Base-by-base conservation (phyloP, 1,284 basidiomycete species). In the Schizopora paradoxa region DNA sequence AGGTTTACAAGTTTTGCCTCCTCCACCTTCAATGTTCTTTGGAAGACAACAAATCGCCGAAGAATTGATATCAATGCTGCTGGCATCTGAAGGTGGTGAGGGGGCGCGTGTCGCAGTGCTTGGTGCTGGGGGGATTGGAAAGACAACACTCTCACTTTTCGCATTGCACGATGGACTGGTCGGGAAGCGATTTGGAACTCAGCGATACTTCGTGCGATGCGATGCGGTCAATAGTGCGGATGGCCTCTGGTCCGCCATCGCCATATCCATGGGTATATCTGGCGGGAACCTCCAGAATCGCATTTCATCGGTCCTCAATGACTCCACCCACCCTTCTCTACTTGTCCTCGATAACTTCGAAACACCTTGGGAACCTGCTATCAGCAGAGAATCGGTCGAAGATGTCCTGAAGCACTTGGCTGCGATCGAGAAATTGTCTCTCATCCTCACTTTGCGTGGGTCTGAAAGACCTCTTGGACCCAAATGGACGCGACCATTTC, bases 81-180 rank as follows among this genome's bases (percentile, higher is more conserved):
- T 37, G 3, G n/a, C n/a, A n/a, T n/a, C n/a, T n/a, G n/a, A n/a
- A n/a, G n/a, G 8, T 13, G n/a, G 34, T 11, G 4, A n/a, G 6
- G 5, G 10, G n/a, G 22, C 49, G 8, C 25, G 31, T 14, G 14
- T 52, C n/a, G 40, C 23, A 21, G 26, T 52, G 14, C 37, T 45
- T 21, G 51, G 51, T 4, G 22, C 51, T 3, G 45, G 47, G 11
- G 52, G 52, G 5, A 52, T 54, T n/a, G 52, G 52, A 7, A 54
- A 54, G 28, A 54, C 52, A 26, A 16, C 52, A 5, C 25, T 51
- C 11, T 46, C 51, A n/a, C 23, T 35, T 4, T 28, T 43, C 6
- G 41, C 46, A 5, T 16, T 54, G 13, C 41, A 54, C 18, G 10
- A 46, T 27, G 6, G 25, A 6, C n/a, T 13, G 6, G 29, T 47